A percentile compares a stretch with the other conserved stretches of the same genome.
Evolutionary conservation across 1,284 basidiomycete species (phyloP).

Genomic region (Ganoderma boninense): DNA sequence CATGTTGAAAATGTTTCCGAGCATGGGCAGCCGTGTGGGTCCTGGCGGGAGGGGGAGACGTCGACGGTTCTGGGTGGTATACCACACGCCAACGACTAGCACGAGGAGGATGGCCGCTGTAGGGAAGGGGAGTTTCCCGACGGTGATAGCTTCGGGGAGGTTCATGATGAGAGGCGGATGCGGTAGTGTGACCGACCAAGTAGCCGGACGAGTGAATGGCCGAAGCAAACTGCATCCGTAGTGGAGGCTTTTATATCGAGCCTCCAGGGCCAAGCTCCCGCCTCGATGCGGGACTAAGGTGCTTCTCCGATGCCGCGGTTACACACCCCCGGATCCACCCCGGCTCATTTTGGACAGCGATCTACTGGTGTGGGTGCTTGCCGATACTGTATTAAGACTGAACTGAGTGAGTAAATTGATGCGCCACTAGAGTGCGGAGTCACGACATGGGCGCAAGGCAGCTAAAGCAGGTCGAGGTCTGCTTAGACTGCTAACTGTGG

Average conservation of each 20-base stretch:
- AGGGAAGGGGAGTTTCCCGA: background rate
- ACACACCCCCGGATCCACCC: background rate
- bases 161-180: background rate
- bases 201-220: background rate
- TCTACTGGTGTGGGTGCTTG: background rate
- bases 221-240: background rate
- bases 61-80: background rate
- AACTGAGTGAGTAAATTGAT: background rate
- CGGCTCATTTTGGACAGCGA: background rate
- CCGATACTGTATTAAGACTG: background rate
- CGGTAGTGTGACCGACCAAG: background rate
- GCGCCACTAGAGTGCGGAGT: background rate
- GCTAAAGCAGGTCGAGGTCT: background rate
- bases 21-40: slow-evolving; percentile 8
- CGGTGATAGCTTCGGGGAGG: background rate
- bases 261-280: background rate
- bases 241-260: background rate
- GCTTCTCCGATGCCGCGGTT: background rate
- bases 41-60: slow-evolving; percentile 7
- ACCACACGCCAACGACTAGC: background rate
- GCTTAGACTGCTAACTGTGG: background rate
- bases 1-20: slow-evolving; percentile 16
- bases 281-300: background rate
- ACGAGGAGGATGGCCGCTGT: background rate
- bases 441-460: background rate